Evolutionary conservation across 306 rosid genomes (phyloP).

Genomic region (Acmispon strigosus): DNA sequence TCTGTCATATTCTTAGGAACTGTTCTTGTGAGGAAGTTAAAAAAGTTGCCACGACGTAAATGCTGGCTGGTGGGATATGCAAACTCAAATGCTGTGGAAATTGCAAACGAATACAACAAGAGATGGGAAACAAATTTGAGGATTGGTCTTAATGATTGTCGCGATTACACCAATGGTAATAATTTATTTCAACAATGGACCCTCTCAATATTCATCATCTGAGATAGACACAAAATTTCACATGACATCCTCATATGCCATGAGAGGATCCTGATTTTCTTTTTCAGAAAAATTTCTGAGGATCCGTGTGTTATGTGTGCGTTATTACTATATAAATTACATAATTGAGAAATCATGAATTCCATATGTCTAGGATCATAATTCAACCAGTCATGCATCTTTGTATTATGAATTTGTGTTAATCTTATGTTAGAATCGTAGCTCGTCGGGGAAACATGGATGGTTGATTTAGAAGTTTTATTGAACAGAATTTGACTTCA

Average conservation of each 20-base stretch:
- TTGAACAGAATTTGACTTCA: background rate
- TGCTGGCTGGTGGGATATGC: conserved; percentile 85
- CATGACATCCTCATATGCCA: too few species aligned
- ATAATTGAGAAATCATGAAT: background rate
- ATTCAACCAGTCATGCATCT: background rate
- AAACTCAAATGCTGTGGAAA: conserved; percentile 33
- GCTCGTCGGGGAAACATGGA: background rate
- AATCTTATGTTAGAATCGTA: background rate
- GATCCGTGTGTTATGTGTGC: background rate
- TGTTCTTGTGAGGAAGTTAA: conserved; percentile 58
- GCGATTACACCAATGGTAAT: conserved; percentile 77
- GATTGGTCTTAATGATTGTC: conserved; percentile 74
- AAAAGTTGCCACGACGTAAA: conserved; percentile 54
- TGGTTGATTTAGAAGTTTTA: background rate
- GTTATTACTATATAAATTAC: background rate
- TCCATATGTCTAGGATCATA: background rate
- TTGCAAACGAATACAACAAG: conserved; percentile 55
- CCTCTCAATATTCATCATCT: too few species aligned
- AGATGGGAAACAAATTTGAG: conserved; percentile 57
- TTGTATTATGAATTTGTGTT: background rate
- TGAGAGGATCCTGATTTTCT: background rate
- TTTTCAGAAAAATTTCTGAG: background rate
- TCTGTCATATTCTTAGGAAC: conserved; percentile 36
- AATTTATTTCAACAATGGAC: background rate
- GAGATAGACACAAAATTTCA: too few species aligned